phyloP scores from a whole-genome alignment of 2,329 filamentous ascomycete genomes.

The Diaporthe aspalathi region DNA sequence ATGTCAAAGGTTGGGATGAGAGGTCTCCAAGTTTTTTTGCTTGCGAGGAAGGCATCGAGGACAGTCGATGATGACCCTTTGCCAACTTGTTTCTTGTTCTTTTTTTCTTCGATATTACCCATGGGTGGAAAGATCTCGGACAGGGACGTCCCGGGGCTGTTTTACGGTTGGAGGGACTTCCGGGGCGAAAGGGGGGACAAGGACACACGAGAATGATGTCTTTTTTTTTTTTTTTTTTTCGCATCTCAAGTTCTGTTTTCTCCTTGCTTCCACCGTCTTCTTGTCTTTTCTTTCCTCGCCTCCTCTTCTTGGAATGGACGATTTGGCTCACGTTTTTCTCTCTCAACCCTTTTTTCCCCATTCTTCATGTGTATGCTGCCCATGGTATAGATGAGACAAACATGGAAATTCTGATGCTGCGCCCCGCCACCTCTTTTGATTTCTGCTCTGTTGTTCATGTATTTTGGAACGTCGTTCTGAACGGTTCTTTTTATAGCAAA shows the following conservation, averaged over 20 bases:
- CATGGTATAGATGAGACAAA: constrained; percentile 40
- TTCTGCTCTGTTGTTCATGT: neutral
- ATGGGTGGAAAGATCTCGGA: neutral
- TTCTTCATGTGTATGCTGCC: constrained; percentile 39
- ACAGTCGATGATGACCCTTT: neutral
- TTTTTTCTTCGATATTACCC: neutral
- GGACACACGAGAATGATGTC: constrained; percentile 11
- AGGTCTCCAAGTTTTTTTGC: neutral
- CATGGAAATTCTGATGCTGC: constrained; percentile 28
- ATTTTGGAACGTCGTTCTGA: neutral
- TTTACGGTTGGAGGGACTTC: neutral
- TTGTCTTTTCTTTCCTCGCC: neutral
- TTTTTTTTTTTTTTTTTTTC: neutral
- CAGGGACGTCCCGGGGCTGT: neutral
- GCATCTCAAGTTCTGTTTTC: too few relatives aligned
- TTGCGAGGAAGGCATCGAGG: neutral
- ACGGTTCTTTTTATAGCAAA: neutral
- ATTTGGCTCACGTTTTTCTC: constrained; percentile 28
- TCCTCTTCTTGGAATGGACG: constrained; percentile 33
- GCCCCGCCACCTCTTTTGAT: too few relatives aligned
- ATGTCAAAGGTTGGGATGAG: neutral
- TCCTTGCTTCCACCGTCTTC: neutral
- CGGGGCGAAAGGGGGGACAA: constrained; percentile 6
- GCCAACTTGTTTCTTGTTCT: neutral
- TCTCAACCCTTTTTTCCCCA: too few relatives aligned